Base-by-base conservation (phyloP, 2,329 filamentous ascomycete genomes). In the Fusarium marasasianum region DNA sequence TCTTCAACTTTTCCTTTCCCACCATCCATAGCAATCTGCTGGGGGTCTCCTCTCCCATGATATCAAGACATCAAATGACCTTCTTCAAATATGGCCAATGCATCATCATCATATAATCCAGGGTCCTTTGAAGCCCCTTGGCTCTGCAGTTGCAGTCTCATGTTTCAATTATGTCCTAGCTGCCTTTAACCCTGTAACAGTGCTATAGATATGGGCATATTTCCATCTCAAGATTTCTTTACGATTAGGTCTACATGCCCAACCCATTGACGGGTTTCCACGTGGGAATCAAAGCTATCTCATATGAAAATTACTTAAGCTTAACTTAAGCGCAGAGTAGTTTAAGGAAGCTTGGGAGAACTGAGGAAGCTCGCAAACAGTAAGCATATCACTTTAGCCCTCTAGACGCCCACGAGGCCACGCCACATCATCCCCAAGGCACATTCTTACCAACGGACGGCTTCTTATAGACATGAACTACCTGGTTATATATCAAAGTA, bases 401-500 rank as follows among this genome's bases (percentile, higher is more conserved):
- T 63, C 54, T 13, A 68, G 57, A 48, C 71, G 71, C 26, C 62
- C 50, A 58, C 33, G 33, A 15, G 33, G 33, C 33, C 33, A 35
- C 18, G 24, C 41, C 29, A 35, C 45, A 47, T 57, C 24, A 43
- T 55, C 26, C 44, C 44, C n/a, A 60, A 33, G 47, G 57, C 35
- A 63, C 37, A 41, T 37, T 5, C 45, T 51, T 40, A 43, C 62
- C 63, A 61, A 65, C 62, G 37, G 51, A 31, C 15, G 38, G 10
- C 24, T 41, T 44, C 14, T n/a, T 29, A 13, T n/a, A 29, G 17
- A 31, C 31, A 50, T 35, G 35, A 31, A 35, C 37, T 17, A 7
- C 29, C 17, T 56, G 24, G 18, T 56, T 65, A 73, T 69, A 71
- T 41, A 71, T n/a, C 53, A 57, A 62, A 67, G 48, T 47, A 48